Conservation (phyloP, 345 rosid genomes). For the Citrus australasica region DNA sequence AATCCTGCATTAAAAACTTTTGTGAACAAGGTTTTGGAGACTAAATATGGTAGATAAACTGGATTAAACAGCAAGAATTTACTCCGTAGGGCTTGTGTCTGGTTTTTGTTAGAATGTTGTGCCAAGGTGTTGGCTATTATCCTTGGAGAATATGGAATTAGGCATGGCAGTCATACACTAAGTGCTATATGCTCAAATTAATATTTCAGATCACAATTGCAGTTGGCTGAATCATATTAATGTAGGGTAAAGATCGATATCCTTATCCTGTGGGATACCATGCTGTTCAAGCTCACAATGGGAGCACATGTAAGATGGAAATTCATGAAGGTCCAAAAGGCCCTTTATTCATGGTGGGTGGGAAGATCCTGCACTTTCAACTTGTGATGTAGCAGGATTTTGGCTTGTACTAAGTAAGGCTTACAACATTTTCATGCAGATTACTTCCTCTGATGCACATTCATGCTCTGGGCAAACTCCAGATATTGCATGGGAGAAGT, state of each 20-base stretch:
- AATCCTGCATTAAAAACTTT: neutral
- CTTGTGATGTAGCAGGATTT: constrained; percentile 2
- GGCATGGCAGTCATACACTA: neutral
- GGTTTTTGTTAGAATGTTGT: neutral
- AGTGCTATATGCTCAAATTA: neutral
- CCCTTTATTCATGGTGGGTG: constrained; percentile 71
- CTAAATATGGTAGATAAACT: neutral
- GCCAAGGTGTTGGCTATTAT: neutral
- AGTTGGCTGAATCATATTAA: neutral
- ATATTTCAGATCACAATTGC: neutral
- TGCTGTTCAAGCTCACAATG: constrained; percentile 63
- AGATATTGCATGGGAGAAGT: constrained; percentile 74
- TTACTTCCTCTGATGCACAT: constrained; percentile 50
- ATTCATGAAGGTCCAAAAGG: constrained; percentile 78
- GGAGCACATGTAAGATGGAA: constrained; percentile 57
- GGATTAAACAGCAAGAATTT: neutral
- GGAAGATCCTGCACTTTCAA: constrained; percentile 11
- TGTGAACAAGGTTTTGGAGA: neutral
- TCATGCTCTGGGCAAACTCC: constrained; percentile 78
- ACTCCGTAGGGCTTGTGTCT: too few species aligned
- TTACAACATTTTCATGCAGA: constrained; percentile 39
- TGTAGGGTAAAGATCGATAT: constrained; percentile 85
- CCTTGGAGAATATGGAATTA: neutral
- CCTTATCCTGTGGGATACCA: constrained; percentile 90
- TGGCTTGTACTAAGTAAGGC: neutral